These are phyloP conservation scores for Peniophora sp. DNA, from an alignment of 1,284 basidiomycete species.

Conservation along the genomic window DNA sequence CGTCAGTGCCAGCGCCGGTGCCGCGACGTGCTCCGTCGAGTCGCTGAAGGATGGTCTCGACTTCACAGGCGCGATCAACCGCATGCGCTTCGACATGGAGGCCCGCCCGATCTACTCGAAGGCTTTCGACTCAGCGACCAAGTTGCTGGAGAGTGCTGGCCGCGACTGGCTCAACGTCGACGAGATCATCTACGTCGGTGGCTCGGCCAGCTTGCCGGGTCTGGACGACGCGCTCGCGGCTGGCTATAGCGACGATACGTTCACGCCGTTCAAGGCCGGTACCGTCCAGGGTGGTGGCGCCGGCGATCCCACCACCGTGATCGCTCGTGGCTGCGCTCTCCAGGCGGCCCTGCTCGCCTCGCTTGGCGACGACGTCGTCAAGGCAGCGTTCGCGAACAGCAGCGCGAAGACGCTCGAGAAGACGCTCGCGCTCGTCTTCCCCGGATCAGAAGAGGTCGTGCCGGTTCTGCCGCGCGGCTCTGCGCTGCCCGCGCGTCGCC, in stretches of 20 bases:
- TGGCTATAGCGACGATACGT: conserved; percentile 64
- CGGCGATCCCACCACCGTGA: conserved; percentile 82
- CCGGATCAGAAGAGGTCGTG: conserved; percentile 51
- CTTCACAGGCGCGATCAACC: conserved; percentile 89
- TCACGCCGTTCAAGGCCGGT: conserved; percentile 56
- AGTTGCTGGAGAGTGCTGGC: conserved; percentile 53
- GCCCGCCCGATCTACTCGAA: conserved; percentile 66
- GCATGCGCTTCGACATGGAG: conserved; percentile 90
- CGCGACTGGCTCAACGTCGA: conserved; percentile 80
- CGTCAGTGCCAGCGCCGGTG: conserved; percentile 79
- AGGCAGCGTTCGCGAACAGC: conserved; percentile 38
- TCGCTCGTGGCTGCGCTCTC: conserved; percentile 83
- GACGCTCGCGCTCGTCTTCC: conserved; percentile 79
- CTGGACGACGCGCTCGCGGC: conserved; percentile 68
- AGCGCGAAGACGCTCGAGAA: conserved; percentile 20
- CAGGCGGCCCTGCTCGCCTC: conserved; percentile 71
- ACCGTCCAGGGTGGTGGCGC: conserved; percentile 63
- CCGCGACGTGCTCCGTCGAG: conserved; percentile 89
- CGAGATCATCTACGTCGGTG: conserved; percentile 89
- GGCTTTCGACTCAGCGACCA: conserved; percentile 55
- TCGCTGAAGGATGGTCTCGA: conserved; percentile 93
- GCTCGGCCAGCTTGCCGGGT: conserved; percentile 81
- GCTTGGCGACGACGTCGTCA: conserved; percentile 46
- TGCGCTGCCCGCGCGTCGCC: conserved; percentile 71
- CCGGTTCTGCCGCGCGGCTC: conserved; percentile 68